These are phyloP conservation scores for Penicillium nordicum DNA, from an alignment of 2,329 filamentous ascomycete genomes.

Conservation along the genomic window DNA sequence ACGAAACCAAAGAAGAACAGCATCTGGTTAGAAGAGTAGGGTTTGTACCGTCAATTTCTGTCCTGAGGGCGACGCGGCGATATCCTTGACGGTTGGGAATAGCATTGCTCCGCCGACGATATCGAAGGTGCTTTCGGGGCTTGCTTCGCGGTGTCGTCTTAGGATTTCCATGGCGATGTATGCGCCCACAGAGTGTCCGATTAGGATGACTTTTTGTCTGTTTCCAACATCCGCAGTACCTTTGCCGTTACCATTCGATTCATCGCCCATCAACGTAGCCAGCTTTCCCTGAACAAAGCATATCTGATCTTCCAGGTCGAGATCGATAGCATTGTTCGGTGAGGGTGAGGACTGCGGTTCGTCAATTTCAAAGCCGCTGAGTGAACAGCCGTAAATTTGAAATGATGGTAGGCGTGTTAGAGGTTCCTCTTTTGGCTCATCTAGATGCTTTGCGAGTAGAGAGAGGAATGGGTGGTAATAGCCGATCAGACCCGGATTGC, in stretches of 20 bases:
- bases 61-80: conserved; percentile 62
- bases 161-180: conserved; percentile 70
- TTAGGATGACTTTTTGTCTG: conserved; percentile 54
- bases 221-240: not conserved
- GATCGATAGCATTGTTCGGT: not conserved
- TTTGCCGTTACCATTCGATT: not conserved
- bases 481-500: conserved; percentile 50
- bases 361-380: conserved; percentile 35
- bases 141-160: conserved; percentile 50
- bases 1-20: not conserved
- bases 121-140: conserved; percentile 28
- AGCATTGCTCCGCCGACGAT: conserved; percentile 59
- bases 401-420: conserved; percentile 6
- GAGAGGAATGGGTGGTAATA: conserved; percentile 49
- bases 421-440: not conserved
- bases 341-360: conserved; percentile 1
- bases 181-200: conserved; percentile 71
- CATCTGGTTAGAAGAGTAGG: not conserved
- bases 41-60: conserved; percentile 46
- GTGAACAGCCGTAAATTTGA: conserved; percentile 35
- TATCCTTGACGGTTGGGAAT: conserved; percentile 72
- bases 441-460: conserved; percentile 29
- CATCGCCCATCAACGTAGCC: conserved; percentile 33
- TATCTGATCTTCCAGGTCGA: conserved; percentile 51
- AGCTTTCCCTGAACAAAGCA: conserved; percentile 46